Conservation (phyloP, 2,329 filamentous ascomycete genomes). For the Trichoderma polysporum region DNA sequence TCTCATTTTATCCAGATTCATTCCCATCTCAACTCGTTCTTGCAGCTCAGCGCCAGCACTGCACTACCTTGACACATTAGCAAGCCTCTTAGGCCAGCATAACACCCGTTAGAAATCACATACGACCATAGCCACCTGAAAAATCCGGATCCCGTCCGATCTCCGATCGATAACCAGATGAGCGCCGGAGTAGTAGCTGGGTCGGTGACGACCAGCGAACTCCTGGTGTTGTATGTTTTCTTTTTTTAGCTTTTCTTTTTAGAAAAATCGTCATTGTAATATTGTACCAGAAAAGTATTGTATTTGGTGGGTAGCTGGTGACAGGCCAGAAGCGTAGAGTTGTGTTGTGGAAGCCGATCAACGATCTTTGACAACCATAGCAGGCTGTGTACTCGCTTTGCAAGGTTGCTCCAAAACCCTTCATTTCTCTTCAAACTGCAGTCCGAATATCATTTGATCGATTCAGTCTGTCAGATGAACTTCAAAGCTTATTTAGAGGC, state of each 20-base stretch:
- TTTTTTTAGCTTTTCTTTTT: not conserved
- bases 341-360: too few species aligned
- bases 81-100: not conserved
- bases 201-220: conserved; percentile 19
- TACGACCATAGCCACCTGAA: conserved; percentile 25
- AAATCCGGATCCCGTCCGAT: conserved; percentile 26
- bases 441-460: too few species aligned
- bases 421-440: too few species aligned
- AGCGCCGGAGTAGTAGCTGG: conserved; percentile 26
- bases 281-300: too few species aligned
- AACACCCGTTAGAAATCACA: conserved; percentile 10
- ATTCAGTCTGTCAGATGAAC: too few species aligned
- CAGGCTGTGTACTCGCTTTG: too few species aligned
- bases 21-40: not conserved
- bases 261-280: too few species aligned
- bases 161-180: conserved; percentile 23
- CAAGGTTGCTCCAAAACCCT: too few species aligned
- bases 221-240: conserved; percentile 13
- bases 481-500: too few species aligned
- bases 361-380: too few species aligned
- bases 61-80: not conserved
- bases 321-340: too few species aligned
- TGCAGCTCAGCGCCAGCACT: not conserved
- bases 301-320: too few species aligned
- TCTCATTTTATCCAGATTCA: not conserved